Evolutionary conservation across 257 asterid genomes (phyloP).

Genomic region (Penstemon davidsonii): DNA sequence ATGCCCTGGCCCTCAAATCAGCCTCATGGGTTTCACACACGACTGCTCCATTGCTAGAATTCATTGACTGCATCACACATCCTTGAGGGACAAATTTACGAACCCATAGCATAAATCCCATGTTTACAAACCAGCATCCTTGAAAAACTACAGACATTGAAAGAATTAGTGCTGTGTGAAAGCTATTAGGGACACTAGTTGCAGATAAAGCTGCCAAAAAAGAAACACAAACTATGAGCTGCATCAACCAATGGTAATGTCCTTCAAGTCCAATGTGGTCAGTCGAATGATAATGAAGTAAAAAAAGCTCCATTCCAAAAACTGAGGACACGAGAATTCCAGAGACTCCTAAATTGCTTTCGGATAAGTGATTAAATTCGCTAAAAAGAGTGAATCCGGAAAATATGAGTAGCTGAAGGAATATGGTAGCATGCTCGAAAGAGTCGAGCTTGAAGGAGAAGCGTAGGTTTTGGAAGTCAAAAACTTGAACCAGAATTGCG

Average conservation of each 20-base stretch:
- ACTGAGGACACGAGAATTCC: conserved; percentile 67
- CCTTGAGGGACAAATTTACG: conserved; percentile 58
- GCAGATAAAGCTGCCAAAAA: conserved; percentile 50
- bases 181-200: conserved; percentile 48
- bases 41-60: conserved; percentile 45
- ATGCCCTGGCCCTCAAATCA: conserved; percentile 37
- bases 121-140: conserved; percentile 80
- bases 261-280: conserved; percentile 85
- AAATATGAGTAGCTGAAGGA: conserved; percentile 59
- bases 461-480: conserved; percentile 46
- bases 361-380: conserved; percentile 45
- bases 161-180: conserved; percentile 63
- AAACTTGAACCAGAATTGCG: conserved; percentile 52
- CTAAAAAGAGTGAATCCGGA: conserved; percentile 56
- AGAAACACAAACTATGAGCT: conserved; percentile 62
- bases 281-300: conserved; percentile 77
- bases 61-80: conserved; percentile 35
- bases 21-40: conserved; percentile 36
- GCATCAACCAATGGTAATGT: conserved; percentile 85
- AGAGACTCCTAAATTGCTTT: conserved; percentile 42
- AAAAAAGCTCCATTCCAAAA: conserved; percentile 74
- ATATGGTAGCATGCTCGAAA: conserved; percentile 73
- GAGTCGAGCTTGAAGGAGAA: conserved; percentile 57
- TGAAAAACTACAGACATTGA: conserved; percentile 64
- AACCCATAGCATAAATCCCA: conserved; percentile 76